Conservation (phyloP, 2,329 filamentous ascomycete species). For the Diatrype stigma region DNA sequence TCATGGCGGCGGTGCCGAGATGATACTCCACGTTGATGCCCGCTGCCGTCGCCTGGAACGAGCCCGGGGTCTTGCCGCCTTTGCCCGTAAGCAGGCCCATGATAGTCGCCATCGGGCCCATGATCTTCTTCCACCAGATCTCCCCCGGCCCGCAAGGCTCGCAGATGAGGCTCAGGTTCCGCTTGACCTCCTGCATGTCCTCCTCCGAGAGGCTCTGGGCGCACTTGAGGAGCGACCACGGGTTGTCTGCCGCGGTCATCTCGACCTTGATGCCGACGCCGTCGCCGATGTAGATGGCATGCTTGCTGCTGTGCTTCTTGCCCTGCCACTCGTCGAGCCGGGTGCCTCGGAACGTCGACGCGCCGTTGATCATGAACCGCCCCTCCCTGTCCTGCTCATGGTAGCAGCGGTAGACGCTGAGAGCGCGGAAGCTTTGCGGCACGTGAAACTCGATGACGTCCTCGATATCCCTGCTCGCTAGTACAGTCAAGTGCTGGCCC, state of each 20-base stretch:
- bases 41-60: slow-evolving; percentile 4
- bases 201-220: neutral
- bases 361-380: slow-evolving; percentile 1
- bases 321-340: slow-evolving; percentile 4
- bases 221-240: neutral
- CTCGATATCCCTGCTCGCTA: slow-evolving; percentile 2
- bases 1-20: slow-evolving; percentile 3
- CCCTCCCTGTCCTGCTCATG: neutral
- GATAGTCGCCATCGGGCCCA: slow-evolving; percentile 3
- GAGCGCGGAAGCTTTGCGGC: neutral
- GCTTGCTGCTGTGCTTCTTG: slow-evolving; percentile 3
- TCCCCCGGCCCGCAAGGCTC: neutral
- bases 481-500: slow-evolving; percentile 3
- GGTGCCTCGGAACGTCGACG: slow-evolving; percentile 2
- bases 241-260: neutral
- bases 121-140: neutral
- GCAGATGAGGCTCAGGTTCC: neutral
- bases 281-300: slow-evolving; percentile 5
- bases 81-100: slow-evolving; percentile 3
- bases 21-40: slow-evolving; percentile 7
- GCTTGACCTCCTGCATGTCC: neutral
- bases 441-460: slow-evolving; percentile 4
- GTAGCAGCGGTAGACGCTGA: slow-evolving; percentile 7
- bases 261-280: slow-evolving; percentile 6
- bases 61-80: slow-evolving; percentile 1